Evolutionary conservation across 176 grass and related monocot species (phyloP).

Genomic region (Bonia amplexicaulis): DNA sequence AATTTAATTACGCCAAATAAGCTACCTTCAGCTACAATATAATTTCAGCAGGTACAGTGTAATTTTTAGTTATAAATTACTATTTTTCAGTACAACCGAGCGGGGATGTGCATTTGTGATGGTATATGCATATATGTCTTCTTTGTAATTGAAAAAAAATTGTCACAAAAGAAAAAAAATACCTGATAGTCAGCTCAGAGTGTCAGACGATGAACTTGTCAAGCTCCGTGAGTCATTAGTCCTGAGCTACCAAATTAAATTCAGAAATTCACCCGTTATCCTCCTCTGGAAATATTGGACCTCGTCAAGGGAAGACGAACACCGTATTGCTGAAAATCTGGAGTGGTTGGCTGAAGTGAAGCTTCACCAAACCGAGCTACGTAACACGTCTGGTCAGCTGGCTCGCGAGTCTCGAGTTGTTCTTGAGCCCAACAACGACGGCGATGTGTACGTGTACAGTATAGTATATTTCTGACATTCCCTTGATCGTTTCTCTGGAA

Average conservation of each 20-base stretch:
- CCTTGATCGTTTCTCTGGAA: neutral
- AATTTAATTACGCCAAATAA: too few species aligned
- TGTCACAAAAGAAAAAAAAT: neutral
- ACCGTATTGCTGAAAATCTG: neutral
- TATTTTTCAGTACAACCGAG: too few species aligned
- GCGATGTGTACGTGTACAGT: neutral
- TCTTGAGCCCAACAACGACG: neutral
- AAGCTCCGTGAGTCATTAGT: neutral
- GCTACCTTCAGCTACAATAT: too few species aligned
- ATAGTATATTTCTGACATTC: neutral
- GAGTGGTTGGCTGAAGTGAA: neutral
- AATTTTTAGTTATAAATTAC: too few species aligned
- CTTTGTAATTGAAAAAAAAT: too few species aligned
- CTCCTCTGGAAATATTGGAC: neutral
- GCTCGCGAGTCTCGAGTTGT: neutral
- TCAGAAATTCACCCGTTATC: neutral
- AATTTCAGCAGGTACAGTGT: rapidly evolving
- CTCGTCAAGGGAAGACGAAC: neutral
- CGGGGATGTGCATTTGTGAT: too few species aligned
- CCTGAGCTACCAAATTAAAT: neutral
- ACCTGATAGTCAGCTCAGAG: neutral
- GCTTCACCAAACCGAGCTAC: neutral
- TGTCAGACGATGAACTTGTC: neutral
- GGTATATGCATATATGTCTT: too few species aligned
- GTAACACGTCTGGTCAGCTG: neutral